phyloP scores from a whole-genome alignment of 768 basidiomycete genomes.

The Rhodotorula kratochvilovae region DNA sequence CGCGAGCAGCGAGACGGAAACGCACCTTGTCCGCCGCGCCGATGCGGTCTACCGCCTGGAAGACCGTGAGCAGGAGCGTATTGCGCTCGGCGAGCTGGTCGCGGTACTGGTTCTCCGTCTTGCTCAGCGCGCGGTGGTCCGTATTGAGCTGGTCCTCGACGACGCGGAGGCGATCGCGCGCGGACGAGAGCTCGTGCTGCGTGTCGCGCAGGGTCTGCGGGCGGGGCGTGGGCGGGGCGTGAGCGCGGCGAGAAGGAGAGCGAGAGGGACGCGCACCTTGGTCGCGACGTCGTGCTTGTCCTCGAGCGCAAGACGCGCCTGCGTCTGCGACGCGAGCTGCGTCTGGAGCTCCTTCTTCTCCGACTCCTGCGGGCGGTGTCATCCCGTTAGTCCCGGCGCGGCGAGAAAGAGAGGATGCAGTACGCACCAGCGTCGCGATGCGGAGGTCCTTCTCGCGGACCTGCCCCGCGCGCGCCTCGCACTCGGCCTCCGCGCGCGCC shows the following conservation, averaged over 20 bases:
- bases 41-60: slow-evolving; percentile 92
- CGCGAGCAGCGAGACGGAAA: slow-evolving; percentile 39
- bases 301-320: slow-evolving; percentile 74
- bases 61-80: slow-evolving; percentile 82
- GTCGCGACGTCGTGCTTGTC: slow-evolving; percentile 81
- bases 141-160: slow-evolving; percentile 73
- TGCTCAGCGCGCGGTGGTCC: slow-evolving; percentile 68
- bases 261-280: slow-evolving; percentile 45
- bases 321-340: slow-evolving; percentile 77
- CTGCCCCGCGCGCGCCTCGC: slow-evolving; percentile 63
- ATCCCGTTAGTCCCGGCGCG: neutral
- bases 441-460: slow-evolving; percentile 65
- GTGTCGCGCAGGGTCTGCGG: slow-evolving; percentile 57
- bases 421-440: slow-evolving; percentile 61
- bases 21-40: slow-evolving; percentile 81
- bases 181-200: slow-evolving; percentile 62
- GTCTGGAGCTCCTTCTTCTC: slow-evolving; percentile 75
- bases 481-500: slow-evolving; percentile 64
- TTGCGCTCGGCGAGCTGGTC: slow-evolving; percentile 92
- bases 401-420: neutral
- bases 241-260: neutral
- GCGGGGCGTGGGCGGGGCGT: neutral
- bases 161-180: slow-evolving; percentile 63
- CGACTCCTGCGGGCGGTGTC: slow-evolving; percentile 52
- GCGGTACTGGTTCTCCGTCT: slow-evolving; percentile 72